Percentiles rank a stretch among this genome's conserved stretches.
These are phyloP conservation scores for Cunninghamia lanceolata DNA, from an alignment of 75 land plant genomes.

Conservation along the genomic window DNA sequence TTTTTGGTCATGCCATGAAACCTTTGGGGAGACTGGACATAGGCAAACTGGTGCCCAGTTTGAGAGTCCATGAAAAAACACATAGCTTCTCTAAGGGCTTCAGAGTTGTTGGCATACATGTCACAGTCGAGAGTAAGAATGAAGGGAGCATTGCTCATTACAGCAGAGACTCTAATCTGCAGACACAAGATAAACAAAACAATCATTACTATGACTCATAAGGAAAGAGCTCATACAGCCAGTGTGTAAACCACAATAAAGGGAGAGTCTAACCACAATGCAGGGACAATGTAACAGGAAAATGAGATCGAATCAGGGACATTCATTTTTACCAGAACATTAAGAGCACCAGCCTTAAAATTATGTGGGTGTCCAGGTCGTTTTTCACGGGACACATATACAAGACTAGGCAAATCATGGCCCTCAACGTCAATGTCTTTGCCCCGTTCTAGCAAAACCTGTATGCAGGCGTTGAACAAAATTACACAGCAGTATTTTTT, in stretches of 20 bases:
- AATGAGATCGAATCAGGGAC: background rate
- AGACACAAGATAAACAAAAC: background rate
- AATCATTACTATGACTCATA: background rate
- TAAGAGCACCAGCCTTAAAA: no score
- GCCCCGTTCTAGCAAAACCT: no score
- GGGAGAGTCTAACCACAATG: slow-evolving; percentile 5
- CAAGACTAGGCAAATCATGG: no score
- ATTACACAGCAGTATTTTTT: no score
- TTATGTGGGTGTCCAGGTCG: no score
- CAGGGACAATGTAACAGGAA: no score
- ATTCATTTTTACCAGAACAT: background rate
- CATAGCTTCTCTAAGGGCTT: slow-evolving; percentile 29
- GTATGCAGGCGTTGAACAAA: background rate
- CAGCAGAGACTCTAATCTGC: slow-evolving; percentile 47
- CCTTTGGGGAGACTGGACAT: slow-evolving; percentile 38
- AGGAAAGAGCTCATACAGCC: slow-evolving; percentile 34
- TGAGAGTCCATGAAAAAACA: slow-evolving; percentile 15
- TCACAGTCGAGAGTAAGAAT: slow-evolving; percentile 56
- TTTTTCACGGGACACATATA: no score
- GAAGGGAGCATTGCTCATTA: slow-evolving; percentile 55
- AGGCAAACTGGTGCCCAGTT: slow-evolving; percentile 21
- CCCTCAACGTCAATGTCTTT: no score
- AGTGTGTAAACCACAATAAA: background rate
- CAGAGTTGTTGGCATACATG: slow-evolving; percentile 46
- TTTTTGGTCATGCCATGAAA: slow-evolving; percentile 34